These are phyloP conservation scores for Nadsonia starkeyi-henricii DNA, from an alignment of 1,139 yeast species.

Conservation along the genomic window DNA sequence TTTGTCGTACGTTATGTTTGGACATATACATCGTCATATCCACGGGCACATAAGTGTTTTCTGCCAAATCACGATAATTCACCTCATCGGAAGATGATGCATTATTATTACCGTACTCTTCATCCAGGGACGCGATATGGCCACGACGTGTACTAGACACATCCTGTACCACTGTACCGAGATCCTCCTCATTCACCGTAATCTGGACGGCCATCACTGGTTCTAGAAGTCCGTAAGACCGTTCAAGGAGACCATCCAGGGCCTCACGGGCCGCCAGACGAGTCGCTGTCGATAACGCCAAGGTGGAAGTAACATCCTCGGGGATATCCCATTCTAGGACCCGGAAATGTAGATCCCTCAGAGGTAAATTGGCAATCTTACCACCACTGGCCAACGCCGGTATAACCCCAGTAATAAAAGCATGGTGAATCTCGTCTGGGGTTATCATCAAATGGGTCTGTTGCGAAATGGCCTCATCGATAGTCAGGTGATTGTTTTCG, in stretches of 20 bases:
- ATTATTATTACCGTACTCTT: conserved; percentile 18
- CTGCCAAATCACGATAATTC: conserved; percentile 19
- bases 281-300: conserved; percentile 31
- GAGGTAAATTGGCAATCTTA: conserved; percentile 42
- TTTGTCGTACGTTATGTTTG: conserved; percentile 17
- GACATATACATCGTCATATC: conserved; percentile 29
- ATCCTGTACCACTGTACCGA: conserved; percentile 81
- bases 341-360: conserved; percentile 46
- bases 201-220: conserved; percentile 79
- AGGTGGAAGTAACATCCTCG: conserved; percentile 32
- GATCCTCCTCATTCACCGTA: conserved; percentile 49
- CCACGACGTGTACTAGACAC: conserved; percentile 60
- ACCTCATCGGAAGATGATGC: conserved; percentile 10
- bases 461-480: conserved; percentile 6
- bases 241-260: conserved; percentile 17
- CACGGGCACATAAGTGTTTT: conserved; percentile 24
- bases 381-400: conserved; percentile 78
- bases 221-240: conserved; percentile 48
- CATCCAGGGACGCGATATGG: conserved; percentile 35
- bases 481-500: conserved; percentile 29
- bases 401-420: conserved; percentile 28
- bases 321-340: conserved; percentile 43
- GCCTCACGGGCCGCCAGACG: conserved; percentile 33
- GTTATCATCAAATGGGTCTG: conserved; percentile 20
- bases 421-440: conserved; percentile 17